Percentiles rank a stretch among this genome's conserved stretches.
phyloP scores from a whole-genome alignment of 2,329 filamentous ascomycete genomes.

The Fusarium globosum region DNA sequence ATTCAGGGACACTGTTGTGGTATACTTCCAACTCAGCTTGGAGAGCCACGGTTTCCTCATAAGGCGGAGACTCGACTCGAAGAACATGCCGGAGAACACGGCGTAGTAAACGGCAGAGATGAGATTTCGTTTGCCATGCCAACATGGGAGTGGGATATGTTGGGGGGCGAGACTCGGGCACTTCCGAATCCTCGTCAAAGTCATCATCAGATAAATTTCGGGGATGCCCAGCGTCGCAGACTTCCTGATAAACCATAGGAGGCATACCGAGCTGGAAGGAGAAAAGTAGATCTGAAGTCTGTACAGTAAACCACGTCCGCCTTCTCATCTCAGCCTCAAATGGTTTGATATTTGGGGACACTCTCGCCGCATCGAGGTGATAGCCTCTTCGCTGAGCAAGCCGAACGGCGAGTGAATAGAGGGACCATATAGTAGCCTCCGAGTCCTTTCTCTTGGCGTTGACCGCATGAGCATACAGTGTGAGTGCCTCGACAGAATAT shows the following conservation, averaged over 20 bases:
- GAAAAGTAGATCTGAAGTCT: slow-evolving; percentile 60
- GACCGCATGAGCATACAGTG: slow-evolving; percentile 58
- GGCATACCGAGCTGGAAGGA: slow-evolving; percentile 66
- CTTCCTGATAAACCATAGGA: slow-evolving; percentile 59
- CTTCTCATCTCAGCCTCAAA: slow-evolving; percentile 65
- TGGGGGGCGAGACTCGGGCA: slow-evolving; percentile 56
- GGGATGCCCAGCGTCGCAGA: slow-evolving; percentile 59
- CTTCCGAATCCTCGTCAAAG: slow-evolving; percentile 59
- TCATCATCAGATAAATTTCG: slow-evolving; percentile 62
- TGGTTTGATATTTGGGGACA: slow-evolving; percentile 55
- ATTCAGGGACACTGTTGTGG: slow-evolving; percentile 51
- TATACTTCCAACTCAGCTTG: slow-evolving; percentile 55
- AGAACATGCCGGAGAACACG: slow-evolving; percentile 57
- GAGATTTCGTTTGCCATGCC: slow-evolving; percentile 57
- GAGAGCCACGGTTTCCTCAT: slow-evolving; percentile 50
- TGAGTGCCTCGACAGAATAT: slow-evolving; percentile 61
- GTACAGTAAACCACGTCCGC: slow-evolving; percentile 60
- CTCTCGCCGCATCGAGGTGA: slow-evolving; percentile 59
- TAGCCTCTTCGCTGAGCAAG: slow-evolving; percentile 65
- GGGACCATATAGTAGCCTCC: slow-evolving; percentile 59
- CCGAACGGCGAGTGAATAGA: slow-evolving; percentile 59
- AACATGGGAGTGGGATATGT: slow-evolving; percentile 58
- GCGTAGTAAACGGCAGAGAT: slow-evolving; percentile 57
- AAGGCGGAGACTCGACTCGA: slow-evolving; percentile 51
- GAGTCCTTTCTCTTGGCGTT: slow-evolving; percentile 55